A percentile compares a stretch with the other conserved stretches of the same genome.
These are phyloP conservation scores for Lactarius vividus DNA, from an alignment of 768 basidiomycete species.

Conservation along the genomic window DNA sequence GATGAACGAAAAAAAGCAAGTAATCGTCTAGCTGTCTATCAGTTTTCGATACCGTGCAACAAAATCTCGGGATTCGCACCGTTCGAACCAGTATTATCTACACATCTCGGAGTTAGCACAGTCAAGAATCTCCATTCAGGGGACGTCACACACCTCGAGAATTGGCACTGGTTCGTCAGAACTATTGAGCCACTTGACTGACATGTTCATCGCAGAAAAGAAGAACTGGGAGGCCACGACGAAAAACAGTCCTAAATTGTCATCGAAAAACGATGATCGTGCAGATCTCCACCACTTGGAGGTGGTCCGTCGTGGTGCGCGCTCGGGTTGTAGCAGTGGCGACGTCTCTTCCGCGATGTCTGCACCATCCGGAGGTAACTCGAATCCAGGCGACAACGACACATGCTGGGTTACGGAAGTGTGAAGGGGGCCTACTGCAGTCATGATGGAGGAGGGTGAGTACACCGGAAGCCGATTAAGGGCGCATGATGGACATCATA, in stretches of 20 bases:
- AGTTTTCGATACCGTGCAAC: background rate
- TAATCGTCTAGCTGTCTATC: slow-evolving; percentile 42
- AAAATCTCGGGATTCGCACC: slow-evolving; percentile 18
- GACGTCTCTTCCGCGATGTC: background rate
- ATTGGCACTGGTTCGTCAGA: background rate
- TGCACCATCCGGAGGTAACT: background rate
- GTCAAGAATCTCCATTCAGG: too few species aligned
- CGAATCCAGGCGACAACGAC: background rate
- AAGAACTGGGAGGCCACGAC: background rate
- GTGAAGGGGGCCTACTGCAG: background rate
- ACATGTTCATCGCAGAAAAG: background rate
- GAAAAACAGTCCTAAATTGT: background rate
- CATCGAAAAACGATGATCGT: background rate
- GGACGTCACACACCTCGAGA: slow-evolving; percentile 6
- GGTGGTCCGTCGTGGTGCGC: background rate
- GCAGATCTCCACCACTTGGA: background rate
- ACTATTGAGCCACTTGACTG: background rate
- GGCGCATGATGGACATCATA: background rate
- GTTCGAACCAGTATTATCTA: too few species aligned
- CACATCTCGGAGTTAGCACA: too few species aligned
- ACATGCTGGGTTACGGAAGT: background rate
- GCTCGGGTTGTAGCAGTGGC: background rate
- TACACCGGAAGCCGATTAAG: background rate
- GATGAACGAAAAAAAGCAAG: slow-evolving; percentile 47
- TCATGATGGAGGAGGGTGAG: background rate